Percentiles rank a stretch among this genome's conserved stretches.
These are phyloP conservation scores for Cetradonia linearis DNA, from an alignment of 495 filamentous ascomycete genomes.

Conservation along the genomic window DNA sequence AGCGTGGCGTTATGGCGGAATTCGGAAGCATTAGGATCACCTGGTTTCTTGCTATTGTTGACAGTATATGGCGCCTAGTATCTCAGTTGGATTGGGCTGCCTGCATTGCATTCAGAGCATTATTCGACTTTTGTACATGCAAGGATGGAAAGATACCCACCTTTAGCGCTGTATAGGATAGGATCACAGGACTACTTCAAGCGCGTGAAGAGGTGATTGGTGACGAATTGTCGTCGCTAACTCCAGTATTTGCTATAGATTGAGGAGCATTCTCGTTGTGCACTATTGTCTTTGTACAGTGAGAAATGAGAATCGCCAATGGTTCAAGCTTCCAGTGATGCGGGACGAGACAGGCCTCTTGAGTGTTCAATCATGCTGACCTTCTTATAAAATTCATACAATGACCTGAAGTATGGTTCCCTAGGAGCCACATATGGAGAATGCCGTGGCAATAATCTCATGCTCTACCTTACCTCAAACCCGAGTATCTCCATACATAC, in stretches of 20 bases:
- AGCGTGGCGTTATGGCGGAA: conserved; percentile 1
- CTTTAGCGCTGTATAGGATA: background rate
- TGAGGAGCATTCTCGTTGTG: background rate
- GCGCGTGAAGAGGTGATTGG: background rate
- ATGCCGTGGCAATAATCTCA: background rate
- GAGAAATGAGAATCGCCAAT: background rate
- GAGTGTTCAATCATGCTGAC: too few relatives aligned
- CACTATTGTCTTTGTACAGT: background rate
- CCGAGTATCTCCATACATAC: background rate
- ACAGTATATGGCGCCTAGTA: background rate
- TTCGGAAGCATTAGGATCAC: background rate
- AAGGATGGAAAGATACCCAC: background rate
- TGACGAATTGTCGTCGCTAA: background rate
- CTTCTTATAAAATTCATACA: too few relatives aligned
- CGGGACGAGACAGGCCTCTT: too few relatives aligned
- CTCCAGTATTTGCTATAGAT: background rate
- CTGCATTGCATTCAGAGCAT: background rate
- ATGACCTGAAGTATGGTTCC: too few relatives aligned
- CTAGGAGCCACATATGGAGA: too few relatives aligned
- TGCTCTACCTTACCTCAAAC: background rate
- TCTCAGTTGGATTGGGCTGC: background rate
- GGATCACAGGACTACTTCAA: background rate
- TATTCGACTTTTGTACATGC: background rate
- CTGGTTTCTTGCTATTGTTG: background rate
- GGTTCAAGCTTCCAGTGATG: too few relatives aligned